A percentile compares a stretch with the other conserved stretches of the same genome.
These are phyloP conservation scores for Aspergillus carbonarius DNA, from an alignment of 2,329 filamentous ascomycete species.

Conservation along the genomic window DNA sequence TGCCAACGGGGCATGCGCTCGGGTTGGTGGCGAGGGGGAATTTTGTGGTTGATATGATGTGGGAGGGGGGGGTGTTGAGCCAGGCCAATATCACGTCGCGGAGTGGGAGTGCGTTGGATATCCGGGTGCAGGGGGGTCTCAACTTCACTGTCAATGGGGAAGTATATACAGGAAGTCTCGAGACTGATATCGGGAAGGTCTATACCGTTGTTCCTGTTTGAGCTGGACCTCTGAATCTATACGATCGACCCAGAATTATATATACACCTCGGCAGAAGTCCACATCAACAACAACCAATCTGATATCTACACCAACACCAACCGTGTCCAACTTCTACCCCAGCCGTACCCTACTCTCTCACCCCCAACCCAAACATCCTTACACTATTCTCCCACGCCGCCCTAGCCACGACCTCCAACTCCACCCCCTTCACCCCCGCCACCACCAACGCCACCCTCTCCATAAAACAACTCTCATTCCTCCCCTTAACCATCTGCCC, in stretches of 20 bases:
- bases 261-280: neutral
- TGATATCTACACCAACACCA: neutral
- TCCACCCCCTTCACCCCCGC: conserved; percentile 49
- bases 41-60: conserved; percentile 37
- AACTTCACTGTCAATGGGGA: conserved; percentile 2
- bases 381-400: conserved; percentile 39
- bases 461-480: conserved; percentile 53
- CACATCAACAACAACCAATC: neutral
- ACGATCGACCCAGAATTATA: too few species aligned
- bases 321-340: too few species aligned
- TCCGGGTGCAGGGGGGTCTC: conserved; percentile 7
- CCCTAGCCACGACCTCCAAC: conserved; percentile 46
- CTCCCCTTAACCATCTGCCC: conserved; percentile 49
- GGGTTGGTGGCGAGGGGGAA: conserved; percentile 37
- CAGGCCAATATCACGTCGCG: conserved; percentile 12
- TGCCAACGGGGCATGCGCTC: conserved; percentile 30
- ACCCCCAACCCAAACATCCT: conserved; percentile 31
- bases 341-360: neutral
- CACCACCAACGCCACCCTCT: conserved; percentile 49
- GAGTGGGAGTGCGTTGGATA: neutral
- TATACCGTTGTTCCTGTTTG: conserved; percentile 9
- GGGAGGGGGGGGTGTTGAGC: conserved; percentile 18
- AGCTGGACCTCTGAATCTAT: too few species aligned
- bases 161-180: neutral
- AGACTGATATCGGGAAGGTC: neutral